Evolutionary conservation across 83 land plant species (phyloP), one percentile per base, ranked within the genome.

Genomic region (Isoetes engelmannii): DNA sequence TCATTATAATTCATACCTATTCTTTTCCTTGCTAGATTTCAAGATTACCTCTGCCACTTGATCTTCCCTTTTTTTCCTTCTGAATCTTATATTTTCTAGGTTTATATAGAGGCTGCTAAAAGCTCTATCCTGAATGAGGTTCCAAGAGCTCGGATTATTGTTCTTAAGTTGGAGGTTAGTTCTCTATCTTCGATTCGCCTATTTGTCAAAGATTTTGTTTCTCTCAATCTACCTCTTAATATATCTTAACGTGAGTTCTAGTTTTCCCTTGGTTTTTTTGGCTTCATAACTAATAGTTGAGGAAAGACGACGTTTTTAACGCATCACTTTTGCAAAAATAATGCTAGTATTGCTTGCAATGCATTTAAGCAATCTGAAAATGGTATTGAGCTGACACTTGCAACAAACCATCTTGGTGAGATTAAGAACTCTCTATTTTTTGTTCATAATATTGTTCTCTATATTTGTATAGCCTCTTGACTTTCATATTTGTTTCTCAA

Each of bases 331-430:
- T 72, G 10, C 77, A 87, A 86, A 74, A 87, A 87, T 70, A 87
- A 87, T 71, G 91, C 91, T 5, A 88, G 91, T 5, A 85, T 73
- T 45, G 84, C 80, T 63, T 72, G 86, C 1, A 57, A 71, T 62
- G 69, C 70, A 45, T 83, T 83, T 47, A 78, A 76, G 7, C 37
- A 80, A 5, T 76, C 86, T 2, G 86, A 85, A 42, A 86, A 87
- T 28, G 88, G 91, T 6, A 65, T 85, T 20, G 91, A 87, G 74
- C 84, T 87, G 91, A 80, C 82, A 4, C 85, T 87, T 41, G 91
- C 91, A 5, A 87, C 91, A 4, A 87, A 87, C 45, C 81, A 87
- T 63, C 58, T 87, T 7, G 91, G 88, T 87, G 75, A 74, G 48
- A 6, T 17, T 58, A 58, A n/a, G n/a, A n/a, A n/a, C n/a, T n/a